These are phyloP conservation scores for Taphrina wiesneri DNA, from an alignment of 1,139 yeast species.

Conservation along the genomic window DNA sequence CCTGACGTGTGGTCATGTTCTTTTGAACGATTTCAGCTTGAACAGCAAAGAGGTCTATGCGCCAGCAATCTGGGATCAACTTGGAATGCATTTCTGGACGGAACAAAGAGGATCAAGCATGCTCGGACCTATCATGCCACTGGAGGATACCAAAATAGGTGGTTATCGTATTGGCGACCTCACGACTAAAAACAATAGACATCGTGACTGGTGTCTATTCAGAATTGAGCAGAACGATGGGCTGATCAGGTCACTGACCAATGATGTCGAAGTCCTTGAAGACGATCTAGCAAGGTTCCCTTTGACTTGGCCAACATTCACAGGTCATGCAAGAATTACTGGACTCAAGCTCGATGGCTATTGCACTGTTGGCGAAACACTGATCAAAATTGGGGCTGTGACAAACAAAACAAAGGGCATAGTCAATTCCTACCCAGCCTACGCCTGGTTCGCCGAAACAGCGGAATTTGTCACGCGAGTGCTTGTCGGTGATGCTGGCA, in stretches of 20 bases:
- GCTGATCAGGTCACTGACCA: not conserved
- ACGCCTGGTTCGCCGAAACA: not conserved
- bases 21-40: not conserved
- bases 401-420: not conserved
- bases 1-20: not conserved
- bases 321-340: not conserved
- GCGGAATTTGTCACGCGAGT: not conserved
- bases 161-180: not conserved
- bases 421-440: not conserved
- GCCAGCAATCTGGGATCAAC: not conserved
- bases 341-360: not conserved
- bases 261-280: not conserved
- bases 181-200: not conserved
- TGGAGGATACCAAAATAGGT: not conserved
- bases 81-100: not conserved
- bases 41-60: not conserved
- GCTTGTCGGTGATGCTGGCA: not conserved
- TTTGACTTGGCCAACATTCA: not conserved
- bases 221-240: not conserved
- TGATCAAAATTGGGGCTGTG: not conserved
- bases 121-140: too few species aligned
- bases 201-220: not conserved
- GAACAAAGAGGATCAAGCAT: not conserved
- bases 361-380: not conserved
- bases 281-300: not conserved